Evolutionary conservation across 2,329 filamentous ascomycete species (phyloP), one percentile per base, ranked within the genome.

Genomic region (Neurospora sp.): DNA sequence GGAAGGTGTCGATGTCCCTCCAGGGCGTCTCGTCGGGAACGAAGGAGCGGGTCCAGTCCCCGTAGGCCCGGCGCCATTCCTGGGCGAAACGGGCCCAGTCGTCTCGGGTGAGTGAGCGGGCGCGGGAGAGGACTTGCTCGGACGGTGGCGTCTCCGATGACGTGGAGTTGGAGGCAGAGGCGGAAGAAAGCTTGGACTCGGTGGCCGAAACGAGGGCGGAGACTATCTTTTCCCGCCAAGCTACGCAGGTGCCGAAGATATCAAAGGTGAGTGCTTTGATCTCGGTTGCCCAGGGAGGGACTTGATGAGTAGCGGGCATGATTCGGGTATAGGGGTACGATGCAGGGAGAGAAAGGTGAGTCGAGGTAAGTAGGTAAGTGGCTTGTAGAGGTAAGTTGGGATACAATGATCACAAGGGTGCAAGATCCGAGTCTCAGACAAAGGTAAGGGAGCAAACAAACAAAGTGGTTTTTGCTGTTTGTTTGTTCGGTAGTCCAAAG

Each of bases 211-310:
- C 78, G 67, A 96, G 84, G 69, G 87, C 86, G 9, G 84, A 80
- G 15, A 84, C 86, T 23, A 96, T 87, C 1, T 88, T 87, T 46
- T 82, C 83, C 70, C 91, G 89, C 91, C 92, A 95, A 82, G 95
- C 86, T 66, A 96, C 92, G 73, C 90, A 88, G 1, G 93, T 96
- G 74, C 91, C 91, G 78, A 94, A 93, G 75, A 93, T 86, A 80
- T 93, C 91, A 76, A 93, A 93, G 69, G 89, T 84, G 40, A 93
- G 82, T 8, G 86, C 90, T 73, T 88, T 87, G 73, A 87, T 75
- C 38, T 76, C 52, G 7, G 52, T 33, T 62, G 36, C 38, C 69
- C 66, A 38, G 46, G 15, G 38, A 39, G 52, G 52, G 23, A 13
- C 3, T 33, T 62, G 52, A 17, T 36, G 52, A 33, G 23, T 36